Conservation (phyloP, 768 basidiomycete species). For the Dendrothele bispora region DNA sequence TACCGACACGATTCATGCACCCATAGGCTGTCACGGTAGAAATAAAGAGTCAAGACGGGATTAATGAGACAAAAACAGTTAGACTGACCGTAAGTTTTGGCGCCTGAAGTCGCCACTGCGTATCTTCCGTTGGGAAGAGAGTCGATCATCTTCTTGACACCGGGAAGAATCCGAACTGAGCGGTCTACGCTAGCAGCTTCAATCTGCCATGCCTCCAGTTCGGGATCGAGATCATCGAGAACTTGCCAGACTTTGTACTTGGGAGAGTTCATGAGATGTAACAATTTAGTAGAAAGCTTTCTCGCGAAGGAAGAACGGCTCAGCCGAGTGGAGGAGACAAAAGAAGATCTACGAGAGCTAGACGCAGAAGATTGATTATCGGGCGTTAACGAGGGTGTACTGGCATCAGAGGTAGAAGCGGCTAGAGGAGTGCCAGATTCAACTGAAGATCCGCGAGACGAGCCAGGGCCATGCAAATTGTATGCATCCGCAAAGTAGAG, state of each 20-base stretch:
- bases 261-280: conserved; percentile 31
- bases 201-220: conserved; percentile 53
- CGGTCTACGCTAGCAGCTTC: conserved; percentile 59
- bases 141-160: conserved; percentile 63
- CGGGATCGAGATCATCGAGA: no score
- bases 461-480: conserved; percentile 40
- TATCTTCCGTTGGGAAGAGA: conserved; percentile 66
- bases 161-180: conserved; percentile 70
- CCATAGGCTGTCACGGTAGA: conserved; percentile 46
- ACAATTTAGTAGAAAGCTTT: conserved; percentile 39
- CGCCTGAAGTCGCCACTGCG: conserved; percentile 76
- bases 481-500: conserved; percentile 68
- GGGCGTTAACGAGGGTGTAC: conserved; percentile 43
- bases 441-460: conserved; percentile 24
- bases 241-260: conserved; percentile 28
- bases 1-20: conserved; percentile 71
- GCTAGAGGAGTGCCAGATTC: no score
- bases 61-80: neutral
- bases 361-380: conserved; percentile 37
- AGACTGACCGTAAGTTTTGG: conserved; percentile 62
- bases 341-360: conserved; percentile 44
- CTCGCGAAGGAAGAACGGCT: conserved; percentile 52
- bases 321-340: conserved; percentile 32
- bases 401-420: conserved; percentile 29
- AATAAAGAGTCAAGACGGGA: neutral